A percentile compares a stretch with the other conserved stretches of the same genome.
Evolutionary conservation across 2,329 filamentous ascomycete species (phyloP).

Genomic region (Amylocarpus encephaloides): DNA sequence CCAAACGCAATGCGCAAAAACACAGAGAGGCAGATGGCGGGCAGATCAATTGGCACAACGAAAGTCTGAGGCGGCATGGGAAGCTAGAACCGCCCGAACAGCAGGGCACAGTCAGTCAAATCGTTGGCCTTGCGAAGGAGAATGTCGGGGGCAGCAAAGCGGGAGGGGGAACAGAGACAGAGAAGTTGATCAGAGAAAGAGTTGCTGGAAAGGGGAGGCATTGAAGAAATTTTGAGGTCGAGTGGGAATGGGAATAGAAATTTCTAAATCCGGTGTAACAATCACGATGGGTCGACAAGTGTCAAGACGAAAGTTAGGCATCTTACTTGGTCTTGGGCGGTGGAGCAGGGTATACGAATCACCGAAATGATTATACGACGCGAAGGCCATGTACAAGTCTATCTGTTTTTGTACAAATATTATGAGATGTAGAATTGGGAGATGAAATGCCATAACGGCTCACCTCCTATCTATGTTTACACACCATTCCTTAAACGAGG

Average conservation of each 20-base stretch:
- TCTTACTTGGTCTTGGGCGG: too few species aligned
- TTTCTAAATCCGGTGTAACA: background rate
- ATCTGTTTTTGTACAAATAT: conserved; percentile 2
- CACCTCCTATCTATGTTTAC: conserved; percentile 16
- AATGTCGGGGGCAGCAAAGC: conserved; percentile 4
- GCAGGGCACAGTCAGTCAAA: conserved; percentile 30
- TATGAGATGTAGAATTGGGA: background rate
- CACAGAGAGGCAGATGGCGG: conserved; percentile 52
- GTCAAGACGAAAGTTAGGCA: too few species aligned
- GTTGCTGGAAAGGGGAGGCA: conserved; percentile 4
- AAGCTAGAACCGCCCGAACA: conserved; percentile 36
- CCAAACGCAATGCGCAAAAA: conserved; percentile 57
- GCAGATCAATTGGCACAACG: conserved; percentile 47
- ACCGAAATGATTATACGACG: background rate
- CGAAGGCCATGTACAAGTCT: background rate
- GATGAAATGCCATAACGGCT: background rate
- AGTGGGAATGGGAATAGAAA: conserved; percentile 2
- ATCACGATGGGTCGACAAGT: background rate
- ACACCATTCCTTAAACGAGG: conserved; percentile 5
- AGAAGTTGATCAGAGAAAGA: conserved; percentile 21
- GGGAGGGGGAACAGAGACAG: conserved; percentile 20
- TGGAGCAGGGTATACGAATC: background rate
- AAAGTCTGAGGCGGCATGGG: conserved; percentile 47
- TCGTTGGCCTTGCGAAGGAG: conserved; percentile 20
- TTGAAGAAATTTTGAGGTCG: conserved; percentile 2